Evolutionary conservation across 23 red algal species (phyloP).

Genomic region (Gracilaria caudata): DNA sequence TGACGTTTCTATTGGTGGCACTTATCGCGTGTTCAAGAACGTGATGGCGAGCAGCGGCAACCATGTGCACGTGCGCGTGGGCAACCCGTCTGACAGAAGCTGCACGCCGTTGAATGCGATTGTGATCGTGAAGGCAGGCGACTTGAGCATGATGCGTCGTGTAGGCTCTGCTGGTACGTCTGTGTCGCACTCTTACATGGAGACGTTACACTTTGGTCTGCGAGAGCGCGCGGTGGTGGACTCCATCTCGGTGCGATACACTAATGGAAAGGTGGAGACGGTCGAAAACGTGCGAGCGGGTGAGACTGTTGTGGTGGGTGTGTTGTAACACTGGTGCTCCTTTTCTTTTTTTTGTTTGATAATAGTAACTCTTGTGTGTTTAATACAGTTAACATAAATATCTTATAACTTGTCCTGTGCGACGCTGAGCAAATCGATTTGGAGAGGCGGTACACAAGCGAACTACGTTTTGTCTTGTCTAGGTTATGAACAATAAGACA

Average conservation of each 20-base stretch:
- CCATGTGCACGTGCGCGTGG: constrained; percentile 45
- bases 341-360: neutral
- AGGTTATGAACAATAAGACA: too few relatives aligned
- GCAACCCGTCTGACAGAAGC: constrained; percentile 53
- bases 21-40: constrained; percentile 15
- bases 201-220: constrained; percentile 71
- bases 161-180: constrained; percentile 46
- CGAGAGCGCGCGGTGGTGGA: neutral
- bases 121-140: constrained; percentile 1
- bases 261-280: too few relatives aligned
- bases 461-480: too few relatives aligned
- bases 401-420: too few relatives aligned
- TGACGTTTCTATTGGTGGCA: neutral
- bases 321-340: too few relatives aligned
- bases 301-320: too few relatives aligned
- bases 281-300: too few relatives aligned
- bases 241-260: neutral
- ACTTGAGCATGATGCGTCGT: constrained; percentile 24
- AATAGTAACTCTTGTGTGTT: neutral
- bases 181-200: constrained; percentile 32
- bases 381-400: constrained; percentile 46
- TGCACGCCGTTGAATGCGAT: too few relatives aligned
- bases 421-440: too few relatives aligned
- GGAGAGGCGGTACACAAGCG: too few relatives aligned
- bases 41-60: neutral